Conservation (phyloP, 768 basidiomycete species). For the Tricholoma sp. region DNA sequence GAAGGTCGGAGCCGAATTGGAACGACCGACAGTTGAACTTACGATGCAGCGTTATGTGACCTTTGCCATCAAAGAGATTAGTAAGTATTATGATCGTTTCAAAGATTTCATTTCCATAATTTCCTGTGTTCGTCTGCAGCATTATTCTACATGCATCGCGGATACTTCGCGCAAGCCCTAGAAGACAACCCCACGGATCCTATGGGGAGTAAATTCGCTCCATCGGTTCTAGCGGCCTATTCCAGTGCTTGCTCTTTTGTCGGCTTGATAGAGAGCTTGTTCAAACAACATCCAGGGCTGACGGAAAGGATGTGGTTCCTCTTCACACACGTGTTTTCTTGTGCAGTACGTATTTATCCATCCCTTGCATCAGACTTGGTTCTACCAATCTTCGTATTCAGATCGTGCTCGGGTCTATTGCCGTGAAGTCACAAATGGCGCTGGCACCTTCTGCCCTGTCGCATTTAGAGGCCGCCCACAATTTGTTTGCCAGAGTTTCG, state of each 20-base stretch:
- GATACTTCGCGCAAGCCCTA: conserved; percentile 67
- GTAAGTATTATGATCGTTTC: conserved; percentile 27
- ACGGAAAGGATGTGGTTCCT: conserved; percentile 71
- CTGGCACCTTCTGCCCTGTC: conserved; percentile 63
- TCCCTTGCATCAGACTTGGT: background rate
- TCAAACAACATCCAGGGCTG: conserved; percentile 59
- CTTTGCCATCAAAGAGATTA: conserved; percentile 65
- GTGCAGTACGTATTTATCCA: conserved; percentile 41
- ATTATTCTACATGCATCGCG: conserved; percentile 69
- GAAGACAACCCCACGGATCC: conserved; percentile 60
- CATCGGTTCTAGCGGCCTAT: conserved; percentile 65
- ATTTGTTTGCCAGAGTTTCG: conserved; percentile 50
- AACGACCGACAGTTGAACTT: conserved; percentile 47
- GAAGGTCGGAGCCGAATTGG: conserved; percentile 34
- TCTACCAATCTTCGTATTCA: conserved; percentile 18
- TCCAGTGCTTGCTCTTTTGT: conserved; percentile 66
- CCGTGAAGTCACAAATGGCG: conserved; percentile 57
- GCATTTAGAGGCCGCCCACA: conserved; percentile 58
- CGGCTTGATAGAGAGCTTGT: conserved; percentile 57
- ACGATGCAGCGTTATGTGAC: conserved; percentile 65
- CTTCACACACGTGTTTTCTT: conserved; percentile 70
- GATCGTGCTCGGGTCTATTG: conserved; percentile 70
- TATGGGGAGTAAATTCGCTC: conserved; percentile 64
- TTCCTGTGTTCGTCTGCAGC: conserved; percentile 29
- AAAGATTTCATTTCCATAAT: background rate